Conservation (phyloP, 1,284 basidiomycete species). For the Moesziomyces sp. region DNA sequence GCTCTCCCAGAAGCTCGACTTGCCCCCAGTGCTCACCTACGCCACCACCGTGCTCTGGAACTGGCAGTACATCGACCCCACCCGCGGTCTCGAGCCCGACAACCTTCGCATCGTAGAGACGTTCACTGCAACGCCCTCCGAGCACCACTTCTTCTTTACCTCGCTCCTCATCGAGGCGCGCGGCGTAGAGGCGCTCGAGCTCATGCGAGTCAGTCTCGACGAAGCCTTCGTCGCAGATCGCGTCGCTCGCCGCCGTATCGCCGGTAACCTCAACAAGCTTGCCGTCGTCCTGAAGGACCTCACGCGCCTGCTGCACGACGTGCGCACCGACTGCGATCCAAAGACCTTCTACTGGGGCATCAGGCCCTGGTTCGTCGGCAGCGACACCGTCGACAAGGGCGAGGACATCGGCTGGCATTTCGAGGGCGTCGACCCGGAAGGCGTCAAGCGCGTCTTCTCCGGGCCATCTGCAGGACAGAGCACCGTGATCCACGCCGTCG, state of each 20-base stretch:
- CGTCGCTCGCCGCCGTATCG: slow-evolving; percentile 72
- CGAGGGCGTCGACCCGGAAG: slow-evolving; percentile 76
- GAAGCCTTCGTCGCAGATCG: slow-evolving; percentile 89
- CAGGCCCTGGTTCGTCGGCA: slow-evolving; percentile 91
- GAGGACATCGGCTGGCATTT: slow-evolving; percentile 78
- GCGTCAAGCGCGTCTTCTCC: slow-evolving; percentile 71
- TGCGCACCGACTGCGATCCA: slow-evolving; percentile 81
- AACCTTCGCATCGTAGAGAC: slow-evolving; percentile 72
- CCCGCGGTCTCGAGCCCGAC: slow-evolving; percentile 59
- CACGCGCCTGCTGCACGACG: slow-evolving; percentile 57
- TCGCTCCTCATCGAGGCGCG: slow-evolving; percentile 90
- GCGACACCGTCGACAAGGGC: slow-evolving; percentile 72
- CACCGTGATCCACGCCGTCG: slow-evolving; percentile 85
- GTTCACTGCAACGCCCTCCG: slow-evolving; percentile 85
- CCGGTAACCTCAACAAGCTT: slow-evolving; percentile 76
- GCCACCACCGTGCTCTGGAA: slow-evolving; percentile 95
- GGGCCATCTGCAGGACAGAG: slow-evolving; percentile 93
- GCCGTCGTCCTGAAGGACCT: slow-evolving; percentile 74
- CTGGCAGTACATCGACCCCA: slow-evolving; percentile 72
- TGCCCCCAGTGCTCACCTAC: slow-evolving; percentile 92
- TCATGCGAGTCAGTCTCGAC: slow-evolving; percentile 90
- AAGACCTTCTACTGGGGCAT: slow-evolving; percentile 84
- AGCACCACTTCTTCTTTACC: slow-evolving; percentile 87
- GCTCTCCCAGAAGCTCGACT: slow-evolving; percentile 78
- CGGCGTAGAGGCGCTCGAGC: slow-evolving; percentile 83